Percentiles rank a stretch among this genome's conserved stretches.
phyloP scores from a whole-genome alignment of 208 protist species.

The Trypanosoma scelopori region DNA sequence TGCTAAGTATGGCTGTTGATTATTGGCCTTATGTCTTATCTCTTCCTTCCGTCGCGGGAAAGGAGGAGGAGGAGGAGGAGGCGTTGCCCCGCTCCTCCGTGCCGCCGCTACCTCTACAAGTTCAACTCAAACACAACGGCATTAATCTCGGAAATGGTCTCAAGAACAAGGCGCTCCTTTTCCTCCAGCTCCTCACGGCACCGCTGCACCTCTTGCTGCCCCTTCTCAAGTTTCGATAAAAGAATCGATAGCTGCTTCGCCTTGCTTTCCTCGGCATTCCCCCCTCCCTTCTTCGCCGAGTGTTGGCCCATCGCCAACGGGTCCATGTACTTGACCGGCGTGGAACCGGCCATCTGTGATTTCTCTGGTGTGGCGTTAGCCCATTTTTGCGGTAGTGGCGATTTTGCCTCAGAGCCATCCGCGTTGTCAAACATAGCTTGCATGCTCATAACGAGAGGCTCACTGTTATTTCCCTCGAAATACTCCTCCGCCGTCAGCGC shows the following conservation, averaged over 20 bases:
- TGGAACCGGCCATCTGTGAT: slow-evolving; percentile 1
- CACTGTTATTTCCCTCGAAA: slow-evolving; percentile 47
- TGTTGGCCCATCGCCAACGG: slow-evolving; percentile 2
- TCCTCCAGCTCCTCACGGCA: slow-evolving; percentile 33
- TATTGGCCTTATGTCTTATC: no score
- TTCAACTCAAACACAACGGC: neutral
- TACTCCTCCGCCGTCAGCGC: slow-evolving; percentile 52
- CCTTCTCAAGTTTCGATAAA: slow-evolving; percentile 13
- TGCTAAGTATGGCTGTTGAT: no score
- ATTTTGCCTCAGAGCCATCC: neutral
- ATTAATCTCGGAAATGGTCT: slow-evolving; percentile 39
- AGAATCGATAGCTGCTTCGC: slow-evolving; percentile 7
- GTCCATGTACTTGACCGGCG: slow-evolving; percentile 4
- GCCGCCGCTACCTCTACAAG: neutral
- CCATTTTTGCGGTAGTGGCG: slow-evolving; percentile 3
- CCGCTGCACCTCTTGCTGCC: slow-evolving; percentile 30
- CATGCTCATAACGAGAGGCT: slow-evolving; percentile 47
- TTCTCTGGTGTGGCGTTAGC: neutral
- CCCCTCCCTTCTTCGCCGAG: slow-evolving; percentile 2
- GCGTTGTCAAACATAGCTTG: slow-evolving; percentile 49
- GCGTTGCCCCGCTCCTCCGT: no score
- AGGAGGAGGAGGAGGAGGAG: no score
- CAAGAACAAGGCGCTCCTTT: slow-evolving; percentile 47
- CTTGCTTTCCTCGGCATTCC: slow-evolving; percentile 13
- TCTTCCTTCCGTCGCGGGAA: no score